Conservation (phyloP, 2,329 filamentous ascomycete species). For the Hypomyces rosellus region DNA sequence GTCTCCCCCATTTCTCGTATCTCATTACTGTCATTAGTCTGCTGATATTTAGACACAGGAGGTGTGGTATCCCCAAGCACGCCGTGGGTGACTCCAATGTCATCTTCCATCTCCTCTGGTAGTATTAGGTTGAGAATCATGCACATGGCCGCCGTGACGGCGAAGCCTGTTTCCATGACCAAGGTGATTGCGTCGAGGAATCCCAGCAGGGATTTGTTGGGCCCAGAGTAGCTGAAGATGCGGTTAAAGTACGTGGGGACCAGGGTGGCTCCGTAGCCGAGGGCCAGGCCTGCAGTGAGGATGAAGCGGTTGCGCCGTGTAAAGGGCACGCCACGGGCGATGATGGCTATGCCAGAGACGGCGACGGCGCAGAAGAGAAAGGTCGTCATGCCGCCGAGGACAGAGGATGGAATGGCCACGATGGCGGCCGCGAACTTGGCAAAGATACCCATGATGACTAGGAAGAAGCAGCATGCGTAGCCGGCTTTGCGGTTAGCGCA, state of each 20-base stretch:
- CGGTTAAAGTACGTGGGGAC: slow-evolving; percentile 61
- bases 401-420: slow-evolving; percentile 63
- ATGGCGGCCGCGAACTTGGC: slow-evolving; percentile 77
- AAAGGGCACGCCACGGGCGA: slow-evolving; percentile 62
- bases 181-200: slow-evolving; percentile 70
- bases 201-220: slow-evolving; percentile 60
- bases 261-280: slow-evolving; percentile 66
- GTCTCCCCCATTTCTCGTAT: background rate
- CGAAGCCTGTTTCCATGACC: slow-evolving; percentile 69
- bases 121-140: slow-evolving; percentile 68
- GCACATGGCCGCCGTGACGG: slow-evolving; percentile 65
- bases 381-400: slow-evolving; percentile 68
- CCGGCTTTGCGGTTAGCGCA: slow-evolving; percentile 78
- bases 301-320: slow-evolving; percentile 79
- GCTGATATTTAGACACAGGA: slow-evolving; percentile 16
- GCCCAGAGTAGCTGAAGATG: slow-evolving; percentile 66
- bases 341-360: slow-evolving; percentile 71
- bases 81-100: slow-evolving; percentile 19
- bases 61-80: slow-evolving; percentile 9
- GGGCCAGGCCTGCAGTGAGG: slow-evolving; percentile 64
- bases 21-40: slow-evolving; percentile 16
- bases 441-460: slow-evolving; percentile 75
- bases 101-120: slow-evolving; percentile 68
- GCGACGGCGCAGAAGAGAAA: slow-evolving; percentile 75
- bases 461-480: slow-evolving; percentile 69